Percentiles rank a stretch among this genome's conserved stretches.
phyloP scores from a whole-genome alignment of 2,329 filamentous ascomycete species.

The Cercospora citrullina region DNA sequence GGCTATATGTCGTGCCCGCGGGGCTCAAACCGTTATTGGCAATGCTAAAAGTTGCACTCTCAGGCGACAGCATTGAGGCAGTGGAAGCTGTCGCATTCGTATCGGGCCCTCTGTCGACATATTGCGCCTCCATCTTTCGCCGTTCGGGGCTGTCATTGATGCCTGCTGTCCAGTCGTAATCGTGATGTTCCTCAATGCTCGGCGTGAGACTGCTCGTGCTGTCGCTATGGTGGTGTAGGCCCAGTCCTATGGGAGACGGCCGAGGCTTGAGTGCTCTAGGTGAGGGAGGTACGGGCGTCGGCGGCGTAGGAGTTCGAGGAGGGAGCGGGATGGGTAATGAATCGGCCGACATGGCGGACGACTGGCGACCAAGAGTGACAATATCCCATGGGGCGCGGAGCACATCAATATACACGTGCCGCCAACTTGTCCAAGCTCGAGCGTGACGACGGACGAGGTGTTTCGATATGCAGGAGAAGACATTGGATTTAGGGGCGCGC shows the following conservation, averaged over 20 bases:
- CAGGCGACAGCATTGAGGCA: constrained; percentile 35
- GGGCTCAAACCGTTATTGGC: constrained; percentile 29
- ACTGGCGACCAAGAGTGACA: not conserved
- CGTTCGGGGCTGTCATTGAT: constrained; percentile 31
- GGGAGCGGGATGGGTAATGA: constrained; percentile 58
- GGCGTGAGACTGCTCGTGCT: constrained; percentile 29
- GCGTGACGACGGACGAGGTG: not conserved
- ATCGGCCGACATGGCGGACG: constrained; percentile 56
- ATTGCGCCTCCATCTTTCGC: constrained; percentile 3
- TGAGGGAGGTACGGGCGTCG: constrained; percentile 41
- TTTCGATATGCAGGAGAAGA: not conserved
- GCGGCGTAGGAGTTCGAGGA: constrained; percentile 65
- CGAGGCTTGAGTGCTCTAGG: constrained; percentile 15
- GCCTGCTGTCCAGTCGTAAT: constrained; percentile 36
- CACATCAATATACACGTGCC: constrained; percentile 1
- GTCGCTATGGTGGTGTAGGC: constrained; percentile 30
- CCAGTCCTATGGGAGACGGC: constrained; percentile 20
- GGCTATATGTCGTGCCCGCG: constrained; percentile 33
- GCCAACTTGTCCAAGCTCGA: constrained; percentile 4
- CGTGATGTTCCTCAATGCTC: constrained; percentile 33
- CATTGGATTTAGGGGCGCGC: not conserved
- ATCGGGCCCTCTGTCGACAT: constrained; percentile 14
- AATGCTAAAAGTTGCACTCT: constrained; percentile 32
- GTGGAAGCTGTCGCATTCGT: constrained; percentile 25
- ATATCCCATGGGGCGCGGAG: not conserved